Evolutionary conservation across 1,284 basidiomycete species (phyloP), one percentile per base, ranked within the genome.

Genomic region (Puccinia hordei): DNA sequence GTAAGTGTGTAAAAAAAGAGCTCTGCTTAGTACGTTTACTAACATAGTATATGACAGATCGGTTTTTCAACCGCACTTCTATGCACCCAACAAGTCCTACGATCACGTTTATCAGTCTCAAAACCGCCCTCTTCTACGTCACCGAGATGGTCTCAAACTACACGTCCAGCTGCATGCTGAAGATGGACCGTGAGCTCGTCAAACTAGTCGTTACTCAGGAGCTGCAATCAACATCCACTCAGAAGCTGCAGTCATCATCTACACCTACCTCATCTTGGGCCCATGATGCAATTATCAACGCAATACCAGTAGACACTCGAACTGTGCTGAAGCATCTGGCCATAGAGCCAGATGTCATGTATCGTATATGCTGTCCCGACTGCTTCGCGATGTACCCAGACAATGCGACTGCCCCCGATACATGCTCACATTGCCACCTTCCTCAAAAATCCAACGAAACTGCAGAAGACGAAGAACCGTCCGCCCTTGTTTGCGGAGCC

Each of bases 301-400:
- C 68, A 3, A 13, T 71, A 3, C 68, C 68, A 30, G 6, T 1
- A 2, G 44, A 71, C 44, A 41, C 44, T 27, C 27, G 68, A 8
- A 73, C 71, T 1, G 33, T 73, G 1, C 19, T 73, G 15, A 53
- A 57, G 17, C 3, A 30, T 24, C 71, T 73, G 13, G 49, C 22
- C 1, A 53, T 73, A n/a, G 49, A 73, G 27, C 71, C 71, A 13
- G 24, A 38, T 30, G 51, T 73, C 13, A 73, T 22, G 1, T 38
- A 33, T 57, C 17, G n/a, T 19, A 53, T 73, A 30, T 73, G 71
- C 38, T 73, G 46, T 30, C 51, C 53, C 15, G 33, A 55, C 1
- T 73, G 6, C 57, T 73, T 53, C 57, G 71, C 71, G 8, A 73
- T 73, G 71, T 73, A 73, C 53, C 71, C 71, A 15, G 46, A 49